These are phyloP conservation scores for Cercis canadensis DNA, from an alignment of 306 rosid genomes.

Conservation along the genomic window DNA sequence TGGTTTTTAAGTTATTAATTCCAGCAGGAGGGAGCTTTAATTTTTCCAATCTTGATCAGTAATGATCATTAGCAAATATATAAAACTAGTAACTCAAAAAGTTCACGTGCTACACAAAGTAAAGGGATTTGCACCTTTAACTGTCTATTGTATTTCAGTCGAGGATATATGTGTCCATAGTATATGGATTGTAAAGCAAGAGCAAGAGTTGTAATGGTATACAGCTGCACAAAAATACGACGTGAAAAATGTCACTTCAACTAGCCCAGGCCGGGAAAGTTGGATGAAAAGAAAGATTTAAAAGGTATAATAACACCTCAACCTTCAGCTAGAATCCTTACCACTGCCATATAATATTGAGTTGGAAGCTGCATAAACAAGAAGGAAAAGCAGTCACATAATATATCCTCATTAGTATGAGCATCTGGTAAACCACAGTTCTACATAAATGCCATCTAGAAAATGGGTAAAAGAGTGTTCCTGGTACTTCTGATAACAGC, in stretches of 20 bases:
- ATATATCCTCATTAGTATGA: conserved; percentile 12
- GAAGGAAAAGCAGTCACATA: conserved; percentile 37
- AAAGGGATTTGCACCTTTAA: conserved; percentile 51
- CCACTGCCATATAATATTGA: conserved; percentile 81
- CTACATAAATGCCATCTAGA: conserved; percentile 10
- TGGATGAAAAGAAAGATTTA: conserved; percentile 26
- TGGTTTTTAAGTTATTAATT: no score
- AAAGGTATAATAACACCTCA: conserved; percentile 13
- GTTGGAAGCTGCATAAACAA: conserved; percentile 84
- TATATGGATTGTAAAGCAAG: conserved; percentile 66
- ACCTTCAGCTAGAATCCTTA: conserved; percentile 47
- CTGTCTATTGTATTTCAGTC: conserved; percentile 43
- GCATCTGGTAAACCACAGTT: conserved; percentile 27
- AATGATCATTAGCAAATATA: conserved; percentile 19
- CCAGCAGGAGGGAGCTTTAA: no score
- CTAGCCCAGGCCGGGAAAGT: conserved; percentile 7
- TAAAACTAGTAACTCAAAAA: background rate
- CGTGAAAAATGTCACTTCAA: conserved; percentile 36
- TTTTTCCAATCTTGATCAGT: conserved; percentile 6
- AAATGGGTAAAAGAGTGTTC: conserved; percentile 16
- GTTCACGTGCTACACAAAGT: conserved; percentile 18
- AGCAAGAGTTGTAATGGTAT: conserved; percentile 58
- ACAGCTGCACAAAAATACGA: conserved; percentile 62
- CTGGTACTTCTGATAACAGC: conserved; percentile 3
- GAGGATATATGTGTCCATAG: conserved; percentile 62